A percentile compares a stretch with the other conserved stretches of the same genome.
Evolutionary conservation across 75 land plant species (phyloP).

Genomic region (Isoetes taiwanensis): DNA sequence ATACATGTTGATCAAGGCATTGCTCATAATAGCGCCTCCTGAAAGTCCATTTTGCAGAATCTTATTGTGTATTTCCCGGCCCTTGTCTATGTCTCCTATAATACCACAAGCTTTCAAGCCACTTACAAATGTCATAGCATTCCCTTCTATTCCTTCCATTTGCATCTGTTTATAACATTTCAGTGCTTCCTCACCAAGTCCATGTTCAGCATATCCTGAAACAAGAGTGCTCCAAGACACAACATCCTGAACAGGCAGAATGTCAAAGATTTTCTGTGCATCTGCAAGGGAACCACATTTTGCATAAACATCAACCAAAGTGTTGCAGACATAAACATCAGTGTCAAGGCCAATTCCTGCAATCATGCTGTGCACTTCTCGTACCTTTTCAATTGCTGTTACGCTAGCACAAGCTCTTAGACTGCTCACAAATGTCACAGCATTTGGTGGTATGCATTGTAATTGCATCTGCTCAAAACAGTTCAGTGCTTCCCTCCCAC

Average conservation of each 20-base stretch:
- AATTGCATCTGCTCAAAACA: background rate
- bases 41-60: constrained; percentile 21
- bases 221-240: constrained; percentile 30
- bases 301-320: constrained; percentile 34
- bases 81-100: constrained; percentile 14
- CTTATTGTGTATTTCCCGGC: constrained; percentile 26
- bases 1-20: constrained; percentile 36
- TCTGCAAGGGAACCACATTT: constrained; percentile 14
- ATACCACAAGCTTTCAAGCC: constrained; percentile 21
- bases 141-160: constrained; percentile 20
- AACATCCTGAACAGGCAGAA: constrained; percentile 14
- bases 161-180: constrained; percentile 15
- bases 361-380: background rate
- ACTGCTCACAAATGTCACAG: background rate
- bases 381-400: background rate
- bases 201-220: constrained; percentile 20
- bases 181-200: constrained; percentile 14
- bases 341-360: background rate
- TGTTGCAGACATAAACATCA: background rate
- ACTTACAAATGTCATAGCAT: constrained; percentile 7
- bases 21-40: constrained; percentile 20
- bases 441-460: background rate
- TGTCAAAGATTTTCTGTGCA: constrained; percentile 20
- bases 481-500: background rate
- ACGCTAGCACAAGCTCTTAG: background rate